A percentile compares a stretch with the other conserved stretches of the same genome.
Conservation (phyloP, 257 asterid species). For the Haberlea rhodopensis region DNA sequence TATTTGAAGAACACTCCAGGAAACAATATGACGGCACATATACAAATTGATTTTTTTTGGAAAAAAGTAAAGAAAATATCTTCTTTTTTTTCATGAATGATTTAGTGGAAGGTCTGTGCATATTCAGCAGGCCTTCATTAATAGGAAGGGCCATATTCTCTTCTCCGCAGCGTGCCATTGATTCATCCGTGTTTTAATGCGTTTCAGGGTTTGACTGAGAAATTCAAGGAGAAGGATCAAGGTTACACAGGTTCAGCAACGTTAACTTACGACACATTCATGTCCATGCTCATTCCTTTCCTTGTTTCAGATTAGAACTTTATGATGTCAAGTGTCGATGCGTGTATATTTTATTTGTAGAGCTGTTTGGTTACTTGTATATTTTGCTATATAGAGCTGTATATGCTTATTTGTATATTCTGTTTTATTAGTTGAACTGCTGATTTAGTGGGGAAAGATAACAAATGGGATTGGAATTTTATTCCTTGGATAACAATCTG, state of each 20-base stretch:
- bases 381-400: too few relatives aligned
- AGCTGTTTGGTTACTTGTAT: too few relatives aligned
- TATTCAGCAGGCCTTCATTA: background rate
- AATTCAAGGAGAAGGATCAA: slow-evolving; percentile 84
- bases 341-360: too few relatives aligned
- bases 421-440: too few relatives aligned
- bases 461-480: too few relatives aligned
- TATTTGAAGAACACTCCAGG: background rate
- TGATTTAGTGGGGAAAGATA: too few relatives aligned
- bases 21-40: too few relatives aligned
- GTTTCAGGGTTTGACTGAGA: slow-evolving; percentile 84
- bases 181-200: background rate
- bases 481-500: too few relatives aligned
- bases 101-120: background rate
- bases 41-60: too few relatives aligned
- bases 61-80: too few relatives aligned
- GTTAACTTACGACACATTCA: slow-evolving; percentile 59
- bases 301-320: slow-evolving; percentile 42
- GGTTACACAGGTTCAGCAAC: slow-evolving; percentile 77
- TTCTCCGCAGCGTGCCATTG: background rate
- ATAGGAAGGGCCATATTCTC: background rate
- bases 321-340: too few relatives aligned
- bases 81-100: background rate
- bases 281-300: slow-evolving; percentile 79
- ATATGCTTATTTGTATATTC: too few relatives aligned